A percentile compares a stretch with the other conserved stretches of the same genome.
Evolutionary conservation across 163 green algal species (phyloP).

Genomic region (Scenedesmus sp.): DNA sequence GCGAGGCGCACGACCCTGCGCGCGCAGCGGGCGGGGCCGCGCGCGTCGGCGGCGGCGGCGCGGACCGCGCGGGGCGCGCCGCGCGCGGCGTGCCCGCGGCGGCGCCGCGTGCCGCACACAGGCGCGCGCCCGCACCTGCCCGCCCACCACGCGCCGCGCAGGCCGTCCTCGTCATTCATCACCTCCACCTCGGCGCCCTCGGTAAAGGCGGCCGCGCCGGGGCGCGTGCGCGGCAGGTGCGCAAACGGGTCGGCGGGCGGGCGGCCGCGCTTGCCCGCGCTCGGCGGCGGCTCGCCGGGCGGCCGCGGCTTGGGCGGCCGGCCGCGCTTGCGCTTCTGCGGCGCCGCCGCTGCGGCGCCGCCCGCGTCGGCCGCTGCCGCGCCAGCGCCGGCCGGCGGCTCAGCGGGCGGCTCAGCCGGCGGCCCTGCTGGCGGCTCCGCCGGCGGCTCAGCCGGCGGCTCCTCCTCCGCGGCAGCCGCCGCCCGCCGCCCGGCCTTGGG

Average conservation of each 20-base stretch:
- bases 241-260: not conserved
- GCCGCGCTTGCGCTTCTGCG: too few relatives aligned
- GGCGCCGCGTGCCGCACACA: too few relatives aligned
- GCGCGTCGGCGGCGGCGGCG: too few relatives aligned
- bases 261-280: too few relatives aligned
- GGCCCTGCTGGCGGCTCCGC: not conserved
- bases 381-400: too few relatives aligned
- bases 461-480: not conserved
- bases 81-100: too few relatives aligned
- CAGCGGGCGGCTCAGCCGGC: not conserved
- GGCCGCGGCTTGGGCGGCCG: too few relatives aligned
- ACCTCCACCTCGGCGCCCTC: constrained; percentile 45
- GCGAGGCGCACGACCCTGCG: constrained; percentile 25
- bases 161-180: constrained; percentile 57
- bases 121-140: not conserved
- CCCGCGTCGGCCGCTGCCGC: constrained; percentile 2
- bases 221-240: constrained; percentile 29
- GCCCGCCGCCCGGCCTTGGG: too few relatives aligned
- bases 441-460: not conserved
- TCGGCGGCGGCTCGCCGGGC: too few relatives aligned
- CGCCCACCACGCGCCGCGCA: constrained; percentile 52
- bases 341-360: too few relatives aligned
- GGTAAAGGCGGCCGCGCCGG: constrained; percentile 21
- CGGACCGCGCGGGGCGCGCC: too few relatives aligned
- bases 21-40: too few relatives aligned